phyloP scores from a whole-genome alignment of 495 filamentous ascomycete species.

The Jackrogersella multiformis region DNA sequence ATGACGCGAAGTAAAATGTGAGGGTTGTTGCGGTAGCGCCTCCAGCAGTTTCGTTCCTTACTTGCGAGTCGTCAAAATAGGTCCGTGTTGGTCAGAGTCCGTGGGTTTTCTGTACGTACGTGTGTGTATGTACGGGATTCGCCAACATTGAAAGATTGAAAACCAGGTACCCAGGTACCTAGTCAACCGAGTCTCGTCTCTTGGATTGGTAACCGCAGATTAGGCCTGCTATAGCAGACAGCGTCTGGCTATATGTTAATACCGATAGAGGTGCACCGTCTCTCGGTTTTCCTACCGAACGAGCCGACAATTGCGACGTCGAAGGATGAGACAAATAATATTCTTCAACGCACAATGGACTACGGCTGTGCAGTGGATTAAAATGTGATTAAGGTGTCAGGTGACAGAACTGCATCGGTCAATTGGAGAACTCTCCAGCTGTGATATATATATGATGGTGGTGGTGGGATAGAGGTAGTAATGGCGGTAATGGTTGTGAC shows the following conservation, averaged over 20 bases:
- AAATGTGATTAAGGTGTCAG: slow-evolving; percentile 30
- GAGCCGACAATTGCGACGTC: slow-evolving; percentile 29
- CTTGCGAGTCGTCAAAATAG: slow-evolving; percentile 28
- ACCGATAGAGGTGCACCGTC: background rate
- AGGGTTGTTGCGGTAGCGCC: slow-evolving; percentile 33
- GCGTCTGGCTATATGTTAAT: slow-evolving; percentile 8
- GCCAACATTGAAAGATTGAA: slow-evolving; percentile 11
- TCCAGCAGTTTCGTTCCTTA: slow-evolving; percentile 35
- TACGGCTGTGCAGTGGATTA: slow-evolving; percentile 3
- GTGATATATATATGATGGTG: slow-evolving; percentile 13
- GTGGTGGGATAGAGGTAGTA: slow-evolving; percentile 15
- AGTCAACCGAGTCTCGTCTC: slow-evolving; percentile 4
- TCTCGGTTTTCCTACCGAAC: slow-evolving; percentile 31
- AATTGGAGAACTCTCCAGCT: slow-evolving; percentile 33
- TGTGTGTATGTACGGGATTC: slow-evolving; percentile 10
- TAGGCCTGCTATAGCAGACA: slow-evolving; percentile 18
- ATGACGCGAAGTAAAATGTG: slow-evolving; percentile 34
- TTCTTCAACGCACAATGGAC: slow-evolving; percentile 6
- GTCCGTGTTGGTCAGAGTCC: slow-evolving; percentile 41
- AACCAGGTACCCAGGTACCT: slow-evolving; percentile 2
- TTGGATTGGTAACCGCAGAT: slow-evolving; percentile 17
- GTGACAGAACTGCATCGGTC: slow-evolving; percentile 19
- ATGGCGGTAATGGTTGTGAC: slow-evolving; percentile 4
- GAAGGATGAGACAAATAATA: background rate
- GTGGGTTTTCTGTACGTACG: slow-evolving; percentile 26